These are phyloP conservation scores for Aplosporella prunicola DNA, from an alignment of 2,329 filamentous ascomycete genomes.

Conservation along the genomic window DNA sequence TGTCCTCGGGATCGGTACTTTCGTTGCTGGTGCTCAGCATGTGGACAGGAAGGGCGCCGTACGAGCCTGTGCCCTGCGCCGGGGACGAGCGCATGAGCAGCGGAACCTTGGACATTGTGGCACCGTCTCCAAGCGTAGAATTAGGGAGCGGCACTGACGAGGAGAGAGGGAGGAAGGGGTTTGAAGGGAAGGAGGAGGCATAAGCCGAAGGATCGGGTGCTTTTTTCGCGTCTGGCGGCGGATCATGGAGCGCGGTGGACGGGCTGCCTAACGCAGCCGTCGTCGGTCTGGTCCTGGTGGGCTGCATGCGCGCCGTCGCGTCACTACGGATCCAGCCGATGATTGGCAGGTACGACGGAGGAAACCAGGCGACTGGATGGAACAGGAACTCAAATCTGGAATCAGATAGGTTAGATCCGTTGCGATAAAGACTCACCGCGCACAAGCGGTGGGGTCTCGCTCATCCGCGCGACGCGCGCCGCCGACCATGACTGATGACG, in stretches of 20 bases:
- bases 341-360: too few species aligned
- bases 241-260: not conserved
- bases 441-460: too few species aligned
- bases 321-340: too few species aligned
- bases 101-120: constrained; percentile 41
- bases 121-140: not conserved
- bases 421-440: too few species aligned
- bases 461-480: too few species aligned
- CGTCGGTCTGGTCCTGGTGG: not conserved
- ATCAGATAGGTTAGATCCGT: too few species aligned
- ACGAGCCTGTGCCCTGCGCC: constrained; percentile 51
- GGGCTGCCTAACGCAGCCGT: not conserved
- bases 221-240: not conserved
- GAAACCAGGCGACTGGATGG: too few species aligned
- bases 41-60: constrained; percentile 47
- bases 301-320: constrained; percentile 6
- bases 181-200: too few species aligned
- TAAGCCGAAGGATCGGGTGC: too few species aligned
- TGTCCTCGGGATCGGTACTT: constrained; percentile 25
- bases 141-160: not conserved
- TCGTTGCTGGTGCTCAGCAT: constrained; percentile 29
- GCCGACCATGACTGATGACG: too few species aligned
- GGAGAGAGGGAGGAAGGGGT: not conserved
- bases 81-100: constrained; percentile 52
- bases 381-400: too few species aligned